phyloP scores from a whole-genome alignment of 805 yeast species.

The Brettanomyces bruxellensis region DNA sequence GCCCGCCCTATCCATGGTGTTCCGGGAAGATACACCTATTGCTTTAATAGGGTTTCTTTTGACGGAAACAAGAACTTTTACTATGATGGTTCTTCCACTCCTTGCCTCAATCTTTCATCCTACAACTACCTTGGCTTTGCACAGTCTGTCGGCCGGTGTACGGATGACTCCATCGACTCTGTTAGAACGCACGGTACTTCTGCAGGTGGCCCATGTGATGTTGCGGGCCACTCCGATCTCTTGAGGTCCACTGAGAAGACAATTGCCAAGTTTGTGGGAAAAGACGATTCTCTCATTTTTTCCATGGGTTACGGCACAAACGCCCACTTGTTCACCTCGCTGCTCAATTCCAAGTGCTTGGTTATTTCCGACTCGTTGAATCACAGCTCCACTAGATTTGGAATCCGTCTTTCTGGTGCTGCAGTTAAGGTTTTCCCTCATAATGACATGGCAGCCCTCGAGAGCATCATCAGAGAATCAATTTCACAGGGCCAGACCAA shows the following conservation, averaged over 20 bases:
- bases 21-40: conserved; percentile 84
- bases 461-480: conserved; percentile 67
- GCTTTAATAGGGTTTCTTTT: conserved; percentile 68
- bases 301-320: conserved; percentile 97
- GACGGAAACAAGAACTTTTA: conserved; percentile 57
- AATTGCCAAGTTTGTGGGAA: conserved; percentile 81
- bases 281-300: conserved; percentile 77
- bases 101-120: conserved; percentile 78
- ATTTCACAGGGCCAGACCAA: conserved; percentile 93
- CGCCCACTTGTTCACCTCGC: conserved; percentile 73
- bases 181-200: conserved; percentile 69
- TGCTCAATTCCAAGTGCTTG: conserved; percentile 80
- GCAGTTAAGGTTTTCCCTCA: conserved; percentile 87
- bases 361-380: conserved; percentile 91
- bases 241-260: conserved; percentile 67
- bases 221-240: conserved; percentile 68
- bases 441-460: conserved; percentile 78
- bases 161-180: conserved; percentile 60
- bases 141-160: conserved; percentile 87
- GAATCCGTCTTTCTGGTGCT: conserved; percentile 88
- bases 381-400: conserved; percentile 93
- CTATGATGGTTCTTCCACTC: conserved; percentile 66
- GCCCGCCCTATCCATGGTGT: conserved; percentile 96
- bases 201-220: conserved; percentile 67
- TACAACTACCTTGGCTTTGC: conserved; percentile 97